A percentile compares a stretch with the other conserved stretches of the same genome.
Evolutionary conservation across 352 stramenopile genomes (phyloP).

Genomic region (Lagenidium sp.): DNA sequence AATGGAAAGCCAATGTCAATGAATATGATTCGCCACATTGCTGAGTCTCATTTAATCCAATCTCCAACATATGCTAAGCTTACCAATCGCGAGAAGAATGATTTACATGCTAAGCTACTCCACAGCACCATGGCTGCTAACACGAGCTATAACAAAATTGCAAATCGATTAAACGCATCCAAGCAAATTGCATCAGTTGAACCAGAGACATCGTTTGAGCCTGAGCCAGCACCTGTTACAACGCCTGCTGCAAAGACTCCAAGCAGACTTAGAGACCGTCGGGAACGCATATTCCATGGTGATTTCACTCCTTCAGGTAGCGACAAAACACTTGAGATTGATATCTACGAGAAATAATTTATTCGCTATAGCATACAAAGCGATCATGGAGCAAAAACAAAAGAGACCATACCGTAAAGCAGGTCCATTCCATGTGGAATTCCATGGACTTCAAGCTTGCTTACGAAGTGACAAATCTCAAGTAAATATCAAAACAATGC

Average conservation of each 20-base stretch:
- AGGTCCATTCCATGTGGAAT: slow-evolving; percentile 9
- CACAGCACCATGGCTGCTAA: slow-evolving; percentile 9
- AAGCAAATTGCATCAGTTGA: not conserved
- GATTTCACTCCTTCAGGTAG: slow-evolving; percentile 9
- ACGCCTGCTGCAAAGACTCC: not conserved
- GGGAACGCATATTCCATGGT: slow-evolving; percentile 11
- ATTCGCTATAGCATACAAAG: slow-evolving; percentile 4
- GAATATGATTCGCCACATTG: slow-evolving; percentile 15
- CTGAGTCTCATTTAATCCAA: slow-evolving; percentile 13
- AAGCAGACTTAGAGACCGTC: slow-evolving; percentile 2
- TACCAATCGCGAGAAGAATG: slow-evolving; percentile 9
- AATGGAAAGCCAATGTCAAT: slow-evolving; percentile 15
- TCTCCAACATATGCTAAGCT: slow-evolving; percentile 5
- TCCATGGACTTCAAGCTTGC: slow-evolving; percentile 9
- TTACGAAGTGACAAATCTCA: not conserved
- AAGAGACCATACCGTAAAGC: slow-evolving; percentile 4
- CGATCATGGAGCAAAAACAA: slow-evolving; percentile 9
- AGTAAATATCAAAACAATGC: slow-evolving; percentile 8
- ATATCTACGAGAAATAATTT: slow-evolving; percentile 12
- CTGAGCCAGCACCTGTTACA: not conserved
- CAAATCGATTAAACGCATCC: slow-evolving; percentile 2
- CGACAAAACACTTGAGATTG: slow-evolving; percentile 8
- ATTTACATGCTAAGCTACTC: slow-evolving; percentile 8
- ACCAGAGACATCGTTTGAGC: slow-evolving; percentile 3
- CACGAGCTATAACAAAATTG: slow-evolving; percentile 11